Evolutionary conservation across 2,329 filamentous ascomycete species (phyloP).

Genomic region (Coniochaeta pulveracea): DNA sequence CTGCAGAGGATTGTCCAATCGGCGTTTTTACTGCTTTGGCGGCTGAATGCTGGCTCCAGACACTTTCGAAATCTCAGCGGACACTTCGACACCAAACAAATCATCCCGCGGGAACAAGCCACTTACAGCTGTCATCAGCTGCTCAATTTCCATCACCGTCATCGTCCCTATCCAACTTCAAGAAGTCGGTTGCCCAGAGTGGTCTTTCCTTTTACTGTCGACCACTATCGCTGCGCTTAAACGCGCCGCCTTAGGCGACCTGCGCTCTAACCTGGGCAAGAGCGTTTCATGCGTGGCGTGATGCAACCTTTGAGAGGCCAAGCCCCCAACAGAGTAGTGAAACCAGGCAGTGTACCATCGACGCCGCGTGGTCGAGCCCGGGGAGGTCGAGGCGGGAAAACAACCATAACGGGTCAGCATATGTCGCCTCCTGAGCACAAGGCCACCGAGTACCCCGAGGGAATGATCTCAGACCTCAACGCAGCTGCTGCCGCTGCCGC

Average conservation of each 20-base stretch:
- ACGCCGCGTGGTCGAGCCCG: constrained; percentile 2
- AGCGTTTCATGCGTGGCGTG: constrained; percentile 22
- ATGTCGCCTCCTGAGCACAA: neutral
- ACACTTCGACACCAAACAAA: too few species aligned
- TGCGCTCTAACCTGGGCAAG: too few species aligned
- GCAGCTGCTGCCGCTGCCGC: neutral
- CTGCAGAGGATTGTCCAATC: too few species aligned
- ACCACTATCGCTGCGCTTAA: too few species aligned
- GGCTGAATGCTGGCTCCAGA: too few species aligned
- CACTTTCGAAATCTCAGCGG: too few species aligned
- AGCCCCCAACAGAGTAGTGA: constrained; percentile 32
- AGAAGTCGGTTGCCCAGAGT: neutral
- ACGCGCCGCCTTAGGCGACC: too few species aligned
- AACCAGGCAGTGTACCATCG: constrained; percentile 16
- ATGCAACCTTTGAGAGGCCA: constrained; percentile 23
- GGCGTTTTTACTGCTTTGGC: too few species aligned
- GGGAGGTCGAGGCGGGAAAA: neutral
- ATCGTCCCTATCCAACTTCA: neutral
- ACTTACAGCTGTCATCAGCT: constrained; percentile 8
- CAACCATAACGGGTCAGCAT: neutral
- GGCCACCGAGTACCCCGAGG: constrained; percentile 5
- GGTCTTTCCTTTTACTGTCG: too few species aligned
- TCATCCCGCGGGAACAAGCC: too few species aligned
- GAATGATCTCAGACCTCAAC: constrained; percentile 5
- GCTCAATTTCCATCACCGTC: constrained; percentile 4